A percentile compares a stretch with the other conserved stretches of the same genome.
These are phyloP conservation scores for Tetracladium marchalianum DNA, from an alignment of 495 filamentous ascomycete species.

Conservation along the genomic window DNA sequence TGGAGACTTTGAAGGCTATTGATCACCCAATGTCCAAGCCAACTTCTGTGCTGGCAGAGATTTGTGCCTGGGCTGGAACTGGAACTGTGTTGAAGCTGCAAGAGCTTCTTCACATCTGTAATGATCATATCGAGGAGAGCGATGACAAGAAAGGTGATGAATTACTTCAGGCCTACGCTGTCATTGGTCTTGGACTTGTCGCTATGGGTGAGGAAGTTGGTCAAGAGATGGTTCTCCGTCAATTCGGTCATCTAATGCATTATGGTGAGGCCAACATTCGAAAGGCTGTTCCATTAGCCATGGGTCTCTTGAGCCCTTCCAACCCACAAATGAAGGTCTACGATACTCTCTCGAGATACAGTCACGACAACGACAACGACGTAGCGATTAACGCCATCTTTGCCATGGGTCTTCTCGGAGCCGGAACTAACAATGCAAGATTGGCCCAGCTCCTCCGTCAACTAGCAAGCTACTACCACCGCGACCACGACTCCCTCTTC, in stretches of 20 bases:
- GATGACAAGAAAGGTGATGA: constrained; percentile 89
- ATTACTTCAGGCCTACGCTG: constrained; percentile 89
- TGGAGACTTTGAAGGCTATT: constrained; percentile 90
- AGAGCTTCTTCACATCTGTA: constrained; percentile 92
- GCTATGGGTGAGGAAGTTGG: constrained; percentile 98
- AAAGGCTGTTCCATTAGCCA: constrained; percentile 90
- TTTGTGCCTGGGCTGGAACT: constrained; percentile 96
- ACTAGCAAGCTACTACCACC: constrained; percentile 94
- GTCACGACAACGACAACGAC: constrained; percentile 97
- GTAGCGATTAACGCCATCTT: constrained; percentile 98
- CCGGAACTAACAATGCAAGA: constrained; percentile 96
- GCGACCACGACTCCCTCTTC: constrained; percentile 90
- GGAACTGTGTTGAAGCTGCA: constrained; percentile 95
- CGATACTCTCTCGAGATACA: constrained; percentile 95
- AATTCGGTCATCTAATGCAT: constrained; percentile 98
- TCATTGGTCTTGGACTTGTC: constrained; percentile 85
- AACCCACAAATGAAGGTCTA: constrained; percentile 99
- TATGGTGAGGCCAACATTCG: constrained; percentile 97
- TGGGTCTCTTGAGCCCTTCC: constrained; percentile 92
- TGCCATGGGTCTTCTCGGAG: constrained; percentile 94
- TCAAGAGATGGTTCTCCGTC: constrained; percentile 95
- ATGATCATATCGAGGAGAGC: constrained; percentile 89
- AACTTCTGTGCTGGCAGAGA: constrained; percentile 80
- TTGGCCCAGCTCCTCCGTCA: constrained; percentile 90
- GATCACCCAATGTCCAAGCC: constrained; percentile 92